Conservation (phyloP, 2,329 filamentous ascomycete species). For the Pseudogymnoascus sp. region DNA sequence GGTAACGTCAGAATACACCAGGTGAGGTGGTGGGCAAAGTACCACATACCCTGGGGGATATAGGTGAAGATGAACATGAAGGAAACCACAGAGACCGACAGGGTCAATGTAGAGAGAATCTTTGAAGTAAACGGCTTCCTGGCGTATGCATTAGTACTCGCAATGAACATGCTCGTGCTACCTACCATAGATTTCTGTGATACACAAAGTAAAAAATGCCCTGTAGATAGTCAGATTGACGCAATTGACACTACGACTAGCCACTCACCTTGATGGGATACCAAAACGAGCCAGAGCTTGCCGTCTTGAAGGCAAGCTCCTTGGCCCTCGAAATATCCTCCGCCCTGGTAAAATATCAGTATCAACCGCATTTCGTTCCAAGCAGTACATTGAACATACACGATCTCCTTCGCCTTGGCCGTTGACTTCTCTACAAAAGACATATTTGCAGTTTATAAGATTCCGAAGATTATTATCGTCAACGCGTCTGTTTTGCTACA, state of each 20-base stretch:
- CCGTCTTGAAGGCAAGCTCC: constrained; percentile 56
- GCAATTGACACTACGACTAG: not conserved
- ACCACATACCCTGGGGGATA: constrained; percentile 52
- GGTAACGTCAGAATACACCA: not conserved
- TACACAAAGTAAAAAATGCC: constrained; percentile 52
- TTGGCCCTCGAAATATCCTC: constrained; percentile 65
- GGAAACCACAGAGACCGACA: constrained; percentile 63
- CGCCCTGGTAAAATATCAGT: constrained; percentile 33
- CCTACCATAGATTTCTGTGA: constrained; percentile 46
- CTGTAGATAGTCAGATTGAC: constrained; percentile 26
- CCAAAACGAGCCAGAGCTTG: constrained; percentile 68
- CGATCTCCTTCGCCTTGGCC: constrained; percentile 26
- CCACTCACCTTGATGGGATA: constrained; percentile 67
- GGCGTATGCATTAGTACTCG: not conserved
- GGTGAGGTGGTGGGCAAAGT: not conserved
- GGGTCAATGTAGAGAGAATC: constrained; percentile 52
- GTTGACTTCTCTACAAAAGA: constrained; percentile 9
- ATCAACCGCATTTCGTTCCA: constrained; percentile 11
- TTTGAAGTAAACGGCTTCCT: constrained; percentile 43
- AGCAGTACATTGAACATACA: constrained; percentile 20
- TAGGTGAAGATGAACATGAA: constrained; percentile 88
- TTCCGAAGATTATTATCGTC: not conserved
- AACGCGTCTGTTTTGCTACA: not conserved
- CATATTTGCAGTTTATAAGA: not conserved
- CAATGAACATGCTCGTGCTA: not conserved